Percentiles rank a stretch among this genome's conserved stretches.
Evolutionary conservation across 495 filamentous ascomycete species (phyloP).

Genomic region (Daldinia bambusicola): DNA sequence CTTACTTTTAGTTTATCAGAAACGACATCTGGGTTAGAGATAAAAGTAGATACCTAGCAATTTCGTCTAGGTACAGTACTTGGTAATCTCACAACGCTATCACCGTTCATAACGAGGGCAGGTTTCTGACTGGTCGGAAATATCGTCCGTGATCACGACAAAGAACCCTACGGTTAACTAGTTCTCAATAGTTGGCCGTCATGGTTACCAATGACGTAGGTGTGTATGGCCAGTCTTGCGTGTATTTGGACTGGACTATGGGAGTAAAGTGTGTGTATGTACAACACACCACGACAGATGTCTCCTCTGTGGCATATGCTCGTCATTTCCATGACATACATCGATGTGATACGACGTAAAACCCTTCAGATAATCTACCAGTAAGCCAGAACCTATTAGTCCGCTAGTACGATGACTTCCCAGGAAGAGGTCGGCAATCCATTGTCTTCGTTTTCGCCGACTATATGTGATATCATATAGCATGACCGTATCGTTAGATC

Average conservation of each 20-base stretch:
- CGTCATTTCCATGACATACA: background rate
- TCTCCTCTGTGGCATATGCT: background rate
- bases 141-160: background rate
- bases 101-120: background rate
- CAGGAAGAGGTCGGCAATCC: background rate
- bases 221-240: background rate
- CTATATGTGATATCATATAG: background rate
- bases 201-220: slow-evolving; percentile 2
- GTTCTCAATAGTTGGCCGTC: background rate
- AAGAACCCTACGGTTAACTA: background rate
- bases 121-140: slow-evolving; percentile 6
- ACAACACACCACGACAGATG: background rate
- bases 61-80: background rate
- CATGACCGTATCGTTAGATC: background rate
- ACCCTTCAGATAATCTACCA: background rate
- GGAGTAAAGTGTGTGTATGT: background rate
- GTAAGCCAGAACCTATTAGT: background rate
- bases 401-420: background rate
- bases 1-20: slow-evolving; percentile 9
- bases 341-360: background rate
- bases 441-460: background rate
- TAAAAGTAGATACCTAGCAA: background rate
- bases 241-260: background rate
- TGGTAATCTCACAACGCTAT: background rate
- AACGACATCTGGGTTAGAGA: background rate